Percentiles rank a stretch among this genome's conserved stretches.
These are phyloP conservation scores for Vitis riparia DNA, from an alignment of 164 flowering plant species.

Conservation along the genomic window DNA sequence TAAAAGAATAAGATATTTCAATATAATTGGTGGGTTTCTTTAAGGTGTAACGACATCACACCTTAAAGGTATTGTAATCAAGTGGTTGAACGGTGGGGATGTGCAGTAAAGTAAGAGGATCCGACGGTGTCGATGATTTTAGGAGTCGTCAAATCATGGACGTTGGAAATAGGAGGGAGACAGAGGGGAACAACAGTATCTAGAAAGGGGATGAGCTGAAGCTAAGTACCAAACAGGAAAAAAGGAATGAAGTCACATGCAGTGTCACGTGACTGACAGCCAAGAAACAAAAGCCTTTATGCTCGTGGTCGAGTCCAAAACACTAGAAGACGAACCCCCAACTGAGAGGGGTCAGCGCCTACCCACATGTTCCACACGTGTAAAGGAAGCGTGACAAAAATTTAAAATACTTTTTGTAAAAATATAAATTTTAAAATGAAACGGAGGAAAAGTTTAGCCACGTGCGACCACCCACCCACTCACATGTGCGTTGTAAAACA, in stretches of 20 bases:
- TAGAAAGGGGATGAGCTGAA: background rate
- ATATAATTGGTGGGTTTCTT: background rate
- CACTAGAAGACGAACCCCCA: conserved; percentile 15
- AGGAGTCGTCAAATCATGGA: background rate
- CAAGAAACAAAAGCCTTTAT: conserved; percentile 6
- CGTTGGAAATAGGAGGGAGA: background rate
- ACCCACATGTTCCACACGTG: conserved; percentile 34
- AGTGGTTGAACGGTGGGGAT: background rate
- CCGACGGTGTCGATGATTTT: background rate
- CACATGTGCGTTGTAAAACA: background rate
- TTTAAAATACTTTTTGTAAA: too few species aligned
- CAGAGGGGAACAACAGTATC: background rate
- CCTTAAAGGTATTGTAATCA: background rate
- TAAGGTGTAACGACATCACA: background rate
- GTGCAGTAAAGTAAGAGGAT: background rate
- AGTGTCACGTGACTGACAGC: conserved; percentile 9
- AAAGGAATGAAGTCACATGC: conserved; percentile 4
- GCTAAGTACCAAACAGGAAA: background rate
- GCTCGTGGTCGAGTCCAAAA: conserved; percentile 14
- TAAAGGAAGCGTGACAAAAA: conserved; percentile 2
- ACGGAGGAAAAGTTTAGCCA: background rate
- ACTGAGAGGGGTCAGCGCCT: conserved; percentile 10
- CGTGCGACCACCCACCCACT: conserved; percentile 9
- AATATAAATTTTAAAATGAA: too few species aligned
- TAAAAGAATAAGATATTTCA: background rate